Conservation (phyloP, 352 stramenopile genomes). For the Globisporangium iwayamae region DNA sequence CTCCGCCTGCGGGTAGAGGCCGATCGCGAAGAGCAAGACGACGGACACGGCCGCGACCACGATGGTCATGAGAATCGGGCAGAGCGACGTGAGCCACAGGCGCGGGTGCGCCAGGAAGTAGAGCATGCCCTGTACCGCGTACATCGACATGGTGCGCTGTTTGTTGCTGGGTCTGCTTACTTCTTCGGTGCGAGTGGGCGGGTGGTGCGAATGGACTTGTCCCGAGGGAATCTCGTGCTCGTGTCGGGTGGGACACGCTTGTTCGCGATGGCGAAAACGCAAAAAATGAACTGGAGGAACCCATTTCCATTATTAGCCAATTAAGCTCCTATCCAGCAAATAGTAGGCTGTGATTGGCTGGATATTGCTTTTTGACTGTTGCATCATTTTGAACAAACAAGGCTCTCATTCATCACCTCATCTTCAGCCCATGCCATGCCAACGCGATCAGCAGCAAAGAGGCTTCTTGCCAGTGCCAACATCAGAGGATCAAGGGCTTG, state of each 20-base stretch:
- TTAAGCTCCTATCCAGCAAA: background rate
- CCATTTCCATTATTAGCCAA: background rate
- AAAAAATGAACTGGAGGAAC: background rate
- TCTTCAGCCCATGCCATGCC: too few species aligned
- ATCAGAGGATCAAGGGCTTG: too few species aligned
- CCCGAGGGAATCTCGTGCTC: too few species aligned
- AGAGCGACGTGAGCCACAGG: constrained; percentile 53
- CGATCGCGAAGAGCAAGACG: constrained; percentile 39
- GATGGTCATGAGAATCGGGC: constrained; percentile 55
- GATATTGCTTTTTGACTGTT: background rate
- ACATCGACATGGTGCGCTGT: constrained; percentile 40
- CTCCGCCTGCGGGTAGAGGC: constrained; percentile 44
- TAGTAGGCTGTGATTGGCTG: background rate
- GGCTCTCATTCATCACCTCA: too few species aligned
- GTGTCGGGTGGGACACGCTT: too few species aligned
- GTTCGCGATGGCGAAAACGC: too few species aligned
- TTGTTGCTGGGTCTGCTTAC: background rate
- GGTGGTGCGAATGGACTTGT: background rate
- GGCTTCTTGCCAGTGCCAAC: too few species aligned
- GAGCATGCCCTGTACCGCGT: constrained; percentile 40
- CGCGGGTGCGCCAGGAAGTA: constrained; percentile 63
- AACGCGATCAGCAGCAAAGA: too few species aligned
- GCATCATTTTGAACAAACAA: too few species aligned
- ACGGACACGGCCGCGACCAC: constrained; percentile 42
- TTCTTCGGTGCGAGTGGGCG: background rate